Conservation (phyloP, 2,329 filamentous ascomycete species). For the Paecilomyces sp. region DNA sequence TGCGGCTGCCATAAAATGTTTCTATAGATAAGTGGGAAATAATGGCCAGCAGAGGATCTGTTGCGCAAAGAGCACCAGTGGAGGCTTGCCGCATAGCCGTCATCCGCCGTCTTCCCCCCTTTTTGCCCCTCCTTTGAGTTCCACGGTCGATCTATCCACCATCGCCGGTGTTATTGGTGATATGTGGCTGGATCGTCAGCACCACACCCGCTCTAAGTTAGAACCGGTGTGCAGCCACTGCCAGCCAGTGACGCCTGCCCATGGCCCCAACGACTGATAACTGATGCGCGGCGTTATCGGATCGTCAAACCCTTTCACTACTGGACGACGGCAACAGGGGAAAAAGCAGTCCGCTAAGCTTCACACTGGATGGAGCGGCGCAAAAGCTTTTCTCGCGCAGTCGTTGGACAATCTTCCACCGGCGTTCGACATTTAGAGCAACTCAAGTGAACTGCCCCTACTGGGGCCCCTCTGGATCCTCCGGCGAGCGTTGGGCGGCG, state of each 20-base stretch:
- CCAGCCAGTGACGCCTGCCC: neutral
- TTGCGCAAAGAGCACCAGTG: neutral
- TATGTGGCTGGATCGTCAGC: neutral
- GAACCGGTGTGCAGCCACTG: neutral
- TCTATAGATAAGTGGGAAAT: neutral
- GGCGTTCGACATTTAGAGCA: neutral
- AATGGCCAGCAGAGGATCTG: neutral
- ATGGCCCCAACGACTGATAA: neutral
- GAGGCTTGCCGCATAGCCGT: neutral
- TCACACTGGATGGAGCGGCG: neutral
- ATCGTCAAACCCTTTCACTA: neutral
- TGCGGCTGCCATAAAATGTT: neutral
- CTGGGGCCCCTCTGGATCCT: neutral
- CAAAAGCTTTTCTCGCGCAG: neutral
- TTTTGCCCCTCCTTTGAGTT: neutral
- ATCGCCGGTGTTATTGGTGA: neutral
- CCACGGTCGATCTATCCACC: neutral
- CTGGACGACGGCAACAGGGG: neutral
- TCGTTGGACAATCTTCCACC: neutral
- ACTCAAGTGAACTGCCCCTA: neutral
- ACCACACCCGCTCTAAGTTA: neutral
- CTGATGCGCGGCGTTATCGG: neutral
- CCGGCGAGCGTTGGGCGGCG: neutral
- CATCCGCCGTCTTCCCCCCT: neutral
- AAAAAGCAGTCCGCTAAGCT: neutral